Evolutionary conservation across 2,329 filamentous ascomycete species (phyloP), one percentile per base, ranked within the genome.

Genomic region (Venturia oleaginea): DNA sequence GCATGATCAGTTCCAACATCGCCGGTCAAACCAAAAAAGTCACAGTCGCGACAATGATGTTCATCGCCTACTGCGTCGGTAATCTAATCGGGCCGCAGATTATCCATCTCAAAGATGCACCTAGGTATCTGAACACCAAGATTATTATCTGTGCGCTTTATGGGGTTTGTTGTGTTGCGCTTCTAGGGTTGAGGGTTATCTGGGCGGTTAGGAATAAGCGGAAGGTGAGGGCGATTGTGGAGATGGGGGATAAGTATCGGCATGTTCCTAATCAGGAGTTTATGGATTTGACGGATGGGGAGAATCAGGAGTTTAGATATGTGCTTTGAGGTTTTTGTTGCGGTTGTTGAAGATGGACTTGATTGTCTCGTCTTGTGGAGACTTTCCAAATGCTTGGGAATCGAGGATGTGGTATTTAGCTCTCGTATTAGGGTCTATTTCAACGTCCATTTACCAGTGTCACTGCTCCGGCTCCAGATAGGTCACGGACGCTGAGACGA

Each of bases 21-120:
- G 68, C 68, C 5, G 68, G 68, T 0, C 67, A 69, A 27, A 69
- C 68, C 22, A 70, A 70, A 62, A 70, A 69, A 51, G 54, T 61
- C 19, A 66, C 62, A 6, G 65, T 65, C 6, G 59, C 67, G 42
- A 64, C 65, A 3, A 61, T 68, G 60, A 60, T 62, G 5, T 69
- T 69, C 59, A 43, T 69, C 67, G 62, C 30, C 6, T 63, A 51
- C 24, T 34, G 42, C 7, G 48, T 30, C 7, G 62, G 62, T 37
- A 63, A 63, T 40, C 27, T 51, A 17, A 46, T 46, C 15, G 62
- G 40, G 4, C 62, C 62, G 4, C 62, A 63, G 51, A 32, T 63
- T 27, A n/a, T 60, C 10, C 40, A 37, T 8, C 27, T 30, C 27
- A 15, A 60, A 60, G 59, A 60, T 5, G 59, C 59, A 3, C 59